A percentile compares a stretch with the other conserved stretches of the same genome.
phyloP scores from a whole-genome alignment of 2,329 filamentous ascomycete species.

The Penicillium palitans region DNA sequence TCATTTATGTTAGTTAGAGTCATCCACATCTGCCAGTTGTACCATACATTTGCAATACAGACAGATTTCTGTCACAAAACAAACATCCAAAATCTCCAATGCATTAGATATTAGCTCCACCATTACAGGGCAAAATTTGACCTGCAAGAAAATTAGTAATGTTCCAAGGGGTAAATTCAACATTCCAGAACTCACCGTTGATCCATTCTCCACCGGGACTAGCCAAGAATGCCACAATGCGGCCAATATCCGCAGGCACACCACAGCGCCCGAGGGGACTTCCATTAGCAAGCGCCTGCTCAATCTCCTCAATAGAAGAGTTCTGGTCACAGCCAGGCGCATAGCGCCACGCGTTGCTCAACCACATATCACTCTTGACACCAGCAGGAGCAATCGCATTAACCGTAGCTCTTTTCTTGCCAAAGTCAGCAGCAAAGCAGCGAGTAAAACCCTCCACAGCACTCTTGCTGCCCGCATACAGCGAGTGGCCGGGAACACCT shows the following conservation, averaged over 20 bases:
- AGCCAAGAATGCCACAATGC: constrained; percentile 57
- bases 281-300: constrained; percentile 55
- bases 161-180: neutral
- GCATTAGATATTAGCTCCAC: constrained; percentile 28
- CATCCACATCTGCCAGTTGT: too few species aligned
- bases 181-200: constrained; percentile 52
- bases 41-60: too few species aligned
- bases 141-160: constrained; percentile 15
- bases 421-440: constrained; percentile 69
- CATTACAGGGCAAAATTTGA: constrained; percentile 27
- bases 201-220: constrained; percentile 64
- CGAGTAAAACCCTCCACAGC: constrained; percentile 76
- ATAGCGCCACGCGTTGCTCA: constrained; percentile 67
- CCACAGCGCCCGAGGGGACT: constrained; percentile 63
- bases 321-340: constrained; percentile 51
- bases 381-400: constrained; percentile 31
- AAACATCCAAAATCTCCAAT: neutral
- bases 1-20: too few species aligned
- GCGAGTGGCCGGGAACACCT: constrained; percentile 68
- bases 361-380: constrained; percentile 65
- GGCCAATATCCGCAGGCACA: constrained; percentile 59
- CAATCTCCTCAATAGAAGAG: constrained; percentile 53
- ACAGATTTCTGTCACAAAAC: too few species aligned
- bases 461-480: constrained; percentile 75
- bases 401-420: constrained; percentile 52